Base-by-base conservation (phyloP, 2,329 filamentous ascomycete genomes). In the Talaromyces amestolkiae region DNA sequence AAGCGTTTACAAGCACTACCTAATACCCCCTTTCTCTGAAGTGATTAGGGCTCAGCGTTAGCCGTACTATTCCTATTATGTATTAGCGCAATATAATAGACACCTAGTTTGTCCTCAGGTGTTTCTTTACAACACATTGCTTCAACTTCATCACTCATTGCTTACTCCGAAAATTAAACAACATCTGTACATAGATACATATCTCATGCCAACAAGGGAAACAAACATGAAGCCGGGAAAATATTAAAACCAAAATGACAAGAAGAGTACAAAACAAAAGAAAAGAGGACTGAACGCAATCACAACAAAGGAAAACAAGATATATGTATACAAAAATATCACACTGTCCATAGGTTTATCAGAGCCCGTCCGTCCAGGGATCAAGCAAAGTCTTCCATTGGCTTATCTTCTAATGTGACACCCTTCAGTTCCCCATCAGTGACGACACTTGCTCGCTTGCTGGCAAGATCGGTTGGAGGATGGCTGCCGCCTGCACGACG, bases 381-480 rank as follows among this genome's bases (percentile, higher is more conserved):
- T 39, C 51, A 66, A 19, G 64, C 56, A 68, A 72, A 91, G 77
- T 91, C 89, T 78, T 92, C 89, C 88, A 92, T 91, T n/a, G 90
- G 88, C 77, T 86, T 88, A 75, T 93, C 90, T 72, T 87, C 87
- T 72, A 93, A 81, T 70, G 87, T 89, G 49, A 92, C 89, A 7
- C 88, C 76, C 54, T 79, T 77, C 66, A 76, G 75, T 68, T 80
- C 78, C 66, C 74, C 76, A 47, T 76, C 77, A 19, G 72, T 75
- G n/a, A 72, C 76, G 56, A 78, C 58, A 68, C 76, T 77, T 66
- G 73, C 77, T 41, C 74, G 70, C 65, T 75, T 75, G 68, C 71
- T 72, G 4, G 58, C 69, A 37, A 72, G 72, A 67, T 77, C 75
- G 68, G 73, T 73, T 37, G 71, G 74, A 31, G 78, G 64, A 73